Percentiles rank a stretch among this genome's conserved stretches.
Conservation (phyloP, 2,329 filamentous ascomycete genomes). For the Pyrenophora seminiperda region DNA sequence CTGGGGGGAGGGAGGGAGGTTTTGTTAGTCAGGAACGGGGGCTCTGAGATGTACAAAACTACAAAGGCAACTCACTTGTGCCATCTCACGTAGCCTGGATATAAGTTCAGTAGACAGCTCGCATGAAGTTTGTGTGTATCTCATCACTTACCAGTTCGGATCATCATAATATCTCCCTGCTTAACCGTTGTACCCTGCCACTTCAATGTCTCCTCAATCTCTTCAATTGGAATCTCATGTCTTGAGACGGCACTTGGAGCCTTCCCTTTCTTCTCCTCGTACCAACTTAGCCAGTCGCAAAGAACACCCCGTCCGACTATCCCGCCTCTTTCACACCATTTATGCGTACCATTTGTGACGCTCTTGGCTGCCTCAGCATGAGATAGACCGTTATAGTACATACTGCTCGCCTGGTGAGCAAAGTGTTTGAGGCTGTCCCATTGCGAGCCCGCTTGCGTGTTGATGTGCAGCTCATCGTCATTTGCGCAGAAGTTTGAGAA, state of each 20-base stretch:
- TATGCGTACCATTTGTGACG: conserved; percentile 42
- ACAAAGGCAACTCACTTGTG: conserved; percentile 36
- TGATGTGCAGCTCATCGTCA: conserved; percentile 42
- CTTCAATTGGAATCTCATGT: conserved; percentile 40
- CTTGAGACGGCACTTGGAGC: conserved; percentile 33
- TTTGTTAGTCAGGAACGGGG: too few species aligned
- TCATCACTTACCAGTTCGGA: conserved; percentile 44
- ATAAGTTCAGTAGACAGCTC: too few species aligned
- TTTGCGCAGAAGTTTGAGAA: conserved; percentile 31
- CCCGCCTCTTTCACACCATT: conserved; percentile 45
- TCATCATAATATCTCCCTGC: conserved; percentile 45
- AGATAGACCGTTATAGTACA: conserved; percentile 41
- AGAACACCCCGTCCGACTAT: conserved; percentile 44
- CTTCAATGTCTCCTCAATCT: conserved; percentile 36
- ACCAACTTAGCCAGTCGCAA: conserved; percentile 42
- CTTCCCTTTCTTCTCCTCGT: conserved; percentile 36
- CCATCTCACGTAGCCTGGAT: conserved; percentile 49
- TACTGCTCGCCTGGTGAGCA: conserved; percentile 36
- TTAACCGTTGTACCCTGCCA: conserved; percentile 37
- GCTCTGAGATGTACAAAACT: neutral
- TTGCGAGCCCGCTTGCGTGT: conserved; percentile 43
- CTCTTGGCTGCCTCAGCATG: conserved; percentile 32
- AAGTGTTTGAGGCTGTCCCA: conserved; percentile 48
- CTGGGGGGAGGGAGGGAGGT: conserved; percentile 12
- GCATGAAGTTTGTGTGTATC: too few species aligned